Base-by-base conservation (phyloP, 2,329 filamentous ascomycete genomes). In the Bipolaris zeicola region DNA sequence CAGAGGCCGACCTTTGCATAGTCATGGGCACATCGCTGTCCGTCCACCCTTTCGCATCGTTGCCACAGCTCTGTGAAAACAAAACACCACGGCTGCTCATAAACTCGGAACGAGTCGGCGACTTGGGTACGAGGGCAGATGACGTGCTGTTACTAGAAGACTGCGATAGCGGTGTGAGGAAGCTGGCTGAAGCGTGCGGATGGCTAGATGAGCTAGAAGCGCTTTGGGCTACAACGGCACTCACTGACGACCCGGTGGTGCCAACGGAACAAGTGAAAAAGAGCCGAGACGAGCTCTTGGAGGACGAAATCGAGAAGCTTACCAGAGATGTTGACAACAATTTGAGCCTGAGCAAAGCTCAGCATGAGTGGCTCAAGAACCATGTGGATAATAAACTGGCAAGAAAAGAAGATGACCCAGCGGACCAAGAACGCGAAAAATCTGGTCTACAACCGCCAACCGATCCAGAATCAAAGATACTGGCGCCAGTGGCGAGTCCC, bases 11-110 rank as follows among this genome's bases (percentile, higher is more conserved):
- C 71, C 78, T 97, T 2, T 85, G 89, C 39, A 89, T 98, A 50
- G 83, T 97, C 20, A 88, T 97, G 80, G 95, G 95, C 1, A 97
- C 94, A 0, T 96, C 92, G 68, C 78, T 98, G 57, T 86, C 82
- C 0, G 94, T 98, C 1, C 90, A 93, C 61, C 95, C 95, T 0
- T 99, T 99, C 74, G 92, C 94, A 1, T 87, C 87, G 44, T 79
- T 98, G 47, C 93, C 94, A 0, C 78, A 83, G 13, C 79, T 89
- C 63, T 87, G 87, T 20, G 69, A 74, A 2, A 81, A 87, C 1
- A 81, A 80, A 0, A 85, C 84, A 3, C 95, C 94, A 0, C 85
- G 95, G 8, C 79, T 99, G 2, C 81, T 99, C 18, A 90, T 99
- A 75, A 99, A 99, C 74, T 83, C 89, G 77, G 91, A 97, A 74